Conservation (phyloP, 139 green algal species). For the Dunaliella primolecta region DNA sequence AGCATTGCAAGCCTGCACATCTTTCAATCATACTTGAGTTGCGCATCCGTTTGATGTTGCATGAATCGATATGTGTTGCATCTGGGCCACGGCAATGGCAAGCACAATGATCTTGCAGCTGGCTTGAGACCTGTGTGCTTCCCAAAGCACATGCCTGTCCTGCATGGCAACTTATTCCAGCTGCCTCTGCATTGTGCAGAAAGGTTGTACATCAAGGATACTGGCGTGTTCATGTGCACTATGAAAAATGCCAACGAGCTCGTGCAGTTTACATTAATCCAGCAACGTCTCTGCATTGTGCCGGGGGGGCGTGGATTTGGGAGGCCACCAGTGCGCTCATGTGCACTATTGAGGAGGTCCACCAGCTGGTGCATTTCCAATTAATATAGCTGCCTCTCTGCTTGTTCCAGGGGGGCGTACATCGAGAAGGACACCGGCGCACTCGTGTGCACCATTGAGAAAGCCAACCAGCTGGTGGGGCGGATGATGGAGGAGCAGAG, state of each 20-base stretch:
- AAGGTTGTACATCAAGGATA: too few relatives aligned
- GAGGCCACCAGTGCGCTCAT: constrained; percentile 54
- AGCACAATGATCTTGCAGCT: too few relatives aligned
- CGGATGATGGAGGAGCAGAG: constrained; percentile 67
- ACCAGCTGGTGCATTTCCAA: constrained; percentile 71
- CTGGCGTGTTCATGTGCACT: constrained; percentile 72
- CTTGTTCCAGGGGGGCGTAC: background rate
- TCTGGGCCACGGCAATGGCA: background rate
- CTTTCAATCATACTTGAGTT: background rate
- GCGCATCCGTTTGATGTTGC: background rate
- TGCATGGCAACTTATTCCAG: too few relatives aligned
- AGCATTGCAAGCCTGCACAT: background rate
- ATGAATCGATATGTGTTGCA: background rate
- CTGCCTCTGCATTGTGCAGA: too few relatives aligned
- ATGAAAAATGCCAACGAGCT: constrained; percentile 88
- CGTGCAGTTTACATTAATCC: too few relatives aligned
- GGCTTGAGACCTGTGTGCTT: too few relatives aligned
- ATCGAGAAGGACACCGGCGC: constrained; percentile 28
- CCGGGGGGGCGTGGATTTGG: background rate
- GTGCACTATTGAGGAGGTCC: constrained; percentile 88
- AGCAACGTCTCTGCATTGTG: too few relatives aligned
- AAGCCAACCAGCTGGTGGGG: constrained; percentile 80
- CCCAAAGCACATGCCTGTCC: too few relatives aligned
- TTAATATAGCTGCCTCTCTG: too few relatives aligned
- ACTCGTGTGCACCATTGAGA: constrained; percentile 87